A percentile compares a stretch with the other conserved stretches of the same genome.
Evolutionary conservation across 768 basidiomycete genomes (phyloP).

Genomic region (Cytidiella melzeri): DNA sequence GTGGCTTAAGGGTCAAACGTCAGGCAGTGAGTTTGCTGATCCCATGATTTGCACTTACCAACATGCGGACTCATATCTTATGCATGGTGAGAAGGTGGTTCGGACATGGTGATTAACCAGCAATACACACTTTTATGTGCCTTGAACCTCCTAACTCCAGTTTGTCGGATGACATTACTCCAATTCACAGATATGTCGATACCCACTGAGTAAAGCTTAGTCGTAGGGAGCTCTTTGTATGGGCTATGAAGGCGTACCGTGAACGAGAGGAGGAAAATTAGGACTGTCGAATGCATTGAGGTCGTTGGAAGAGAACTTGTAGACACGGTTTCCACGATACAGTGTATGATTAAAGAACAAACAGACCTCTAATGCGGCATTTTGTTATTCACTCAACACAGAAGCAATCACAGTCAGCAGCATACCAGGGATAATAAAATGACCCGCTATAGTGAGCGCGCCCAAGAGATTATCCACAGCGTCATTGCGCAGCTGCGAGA

Average conservation of each 20-base stretch:
- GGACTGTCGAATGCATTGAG: slow-evolving; percentile 81
- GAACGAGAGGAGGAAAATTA: slow-evolving; percentile 76
- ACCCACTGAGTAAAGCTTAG: slow-evolving; percentile 52
- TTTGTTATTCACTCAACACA: neutral
- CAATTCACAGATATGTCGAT: slow-evolving; percentile 89
- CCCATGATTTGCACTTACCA: slow-evolving; percentile 37
- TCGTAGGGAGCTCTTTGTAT: neutral
- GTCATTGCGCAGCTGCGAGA: slow-evolving; percentile 89
- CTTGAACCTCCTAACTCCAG: slow-evolving; percentile 67
- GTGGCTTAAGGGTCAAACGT: slow-evolving; percentile 44
- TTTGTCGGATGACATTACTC: slow-evolving; percentile 82
- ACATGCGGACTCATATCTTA: slow-evolving; percentile 78
- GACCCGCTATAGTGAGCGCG: slow-evolving; percentile 82
- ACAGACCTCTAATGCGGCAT: slow-evolving; percentile 57
- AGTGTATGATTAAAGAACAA: slow-evolving; percentile 89
- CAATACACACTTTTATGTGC: slow-evolving; percentile 64
- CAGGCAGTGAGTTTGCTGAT: too few species aligned
- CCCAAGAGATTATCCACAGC: slow-evolving; percentile 91
- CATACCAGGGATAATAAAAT: slow-evolving; percentile 85
- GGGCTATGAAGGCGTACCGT: slow-evolving; percentile 41
- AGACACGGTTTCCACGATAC: slow-evolving; percentile 80
- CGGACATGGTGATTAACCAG: slow-evolving; percentile 5
- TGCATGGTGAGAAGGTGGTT: neutral
- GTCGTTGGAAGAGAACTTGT: slow-evolving; percentile 77
- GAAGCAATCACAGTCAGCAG: neutral